Evolutionary conservation across 2,329 filamentous ascomycete species (phyloP).

Genomic region (Amauroascus verrucosus): DNA sequence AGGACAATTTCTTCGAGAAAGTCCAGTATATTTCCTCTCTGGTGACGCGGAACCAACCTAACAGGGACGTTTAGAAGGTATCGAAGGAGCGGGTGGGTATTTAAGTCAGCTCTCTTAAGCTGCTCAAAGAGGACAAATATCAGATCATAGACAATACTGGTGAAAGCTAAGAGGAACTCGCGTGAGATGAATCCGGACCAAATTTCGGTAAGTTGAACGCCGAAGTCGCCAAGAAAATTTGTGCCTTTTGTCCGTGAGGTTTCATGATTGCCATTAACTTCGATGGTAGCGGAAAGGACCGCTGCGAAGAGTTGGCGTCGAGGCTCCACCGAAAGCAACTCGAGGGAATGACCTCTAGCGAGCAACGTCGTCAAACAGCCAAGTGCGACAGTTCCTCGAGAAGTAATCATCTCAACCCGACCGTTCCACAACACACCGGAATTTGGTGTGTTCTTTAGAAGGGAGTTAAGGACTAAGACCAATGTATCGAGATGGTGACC

Average conservation of each 20-base stretch:
- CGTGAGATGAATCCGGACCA: conserved; percentile 32
- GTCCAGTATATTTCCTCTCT: conserved; percentile 28
- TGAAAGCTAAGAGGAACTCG: conserved; percentile 30
- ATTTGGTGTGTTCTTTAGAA: conserved; percentile 19
- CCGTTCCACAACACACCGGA: conserved; percentile 31
- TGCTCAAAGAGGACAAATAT: conserved; percentile 26
- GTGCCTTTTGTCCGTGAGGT: not conserved
- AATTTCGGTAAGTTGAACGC: conserved; percentile 26
- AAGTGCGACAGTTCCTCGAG: conserved; percentile 21
- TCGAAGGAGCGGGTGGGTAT: conserved; percentile 26
- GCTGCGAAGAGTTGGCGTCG: conserved; percentile 27
- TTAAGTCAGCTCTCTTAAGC: conserved; percentile 24
- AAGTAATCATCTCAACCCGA: conserved; percentile 27
- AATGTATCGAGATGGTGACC: conserved; percentile 22
- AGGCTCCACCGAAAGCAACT: conserved; percentile 23
- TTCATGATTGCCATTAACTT: not conserved
- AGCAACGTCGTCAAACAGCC: conserved; percentile 29
- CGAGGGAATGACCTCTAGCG: conserved; percentile 25
- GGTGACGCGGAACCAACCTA: conserved; percentile 29
- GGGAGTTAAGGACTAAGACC: not conserved
- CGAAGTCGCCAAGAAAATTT: not conserved
- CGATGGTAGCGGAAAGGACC: conserved; percentile 20
- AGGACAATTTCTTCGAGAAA: conserved; percentile 27
- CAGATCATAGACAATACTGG: conserved; percentile 28
- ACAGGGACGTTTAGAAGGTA: conserved; percentile 31